These are phyloP conservation scores for Annulohypoxylon moriforme DNA, from an alignment of 495 filamentous ascomycete species.

Conservation along the genomic window DNA sequence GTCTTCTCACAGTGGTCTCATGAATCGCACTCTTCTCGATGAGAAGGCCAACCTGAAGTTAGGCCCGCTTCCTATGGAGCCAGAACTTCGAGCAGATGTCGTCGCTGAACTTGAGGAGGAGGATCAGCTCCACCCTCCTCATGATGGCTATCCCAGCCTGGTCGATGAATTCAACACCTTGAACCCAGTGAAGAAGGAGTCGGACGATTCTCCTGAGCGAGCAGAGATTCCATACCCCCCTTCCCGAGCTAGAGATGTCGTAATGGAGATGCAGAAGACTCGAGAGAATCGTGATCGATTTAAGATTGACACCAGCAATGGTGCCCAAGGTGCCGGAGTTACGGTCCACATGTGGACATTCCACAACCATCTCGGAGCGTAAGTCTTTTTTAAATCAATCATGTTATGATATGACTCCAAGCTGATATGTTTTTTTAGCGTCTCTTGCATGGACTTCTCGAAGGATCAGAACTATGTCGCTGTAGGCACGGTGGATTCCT, in stretches of 20 bases:
- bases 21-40: conserved; percentile 74
- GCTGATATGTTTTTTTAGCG: conserved; percentile 61
- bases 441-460: conserved; percentile 93
- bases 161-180: conserved; percentile 82
- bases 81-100: conserved; percentile 80
- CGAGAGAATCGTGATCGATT: conserved; percentile 92
- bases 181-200: conserved; percentile 85
- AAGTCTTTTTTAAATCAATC: conserved; percentile 48
- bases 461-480: conserved; percentile 87
- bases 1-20: conserved; percentile 75
- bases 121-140: conserved; percentile 76
- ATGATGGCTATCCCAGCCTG: conserved; percentile 70
- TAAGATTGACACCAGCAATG: conserved; percentile 80
- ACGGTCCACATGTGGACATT: conserved; percentile 97
- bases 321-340: conserved; percentile 80
- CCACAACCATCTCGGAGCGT: conserved; percentile 94
- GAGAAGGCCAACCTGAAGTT: conserved; percentile 72
- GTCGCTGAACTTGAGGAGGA: conserved; percentile 83
- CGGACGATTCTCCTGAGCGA: conserved; percentile 81
- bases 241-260: conserved; percentile 85
- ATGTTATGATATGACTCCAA: conserved; percentile 2
- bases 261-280: conserved; percentile 94
- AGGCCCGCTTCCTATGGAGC: conserved; percentile 82
- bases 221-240: conserved; percentile 85
- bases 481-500: conserved; percentile 89